Conservation (phyloP, 495 filamentous ascomycete species). For the Lasiosphaeris hirsuta region DNA sequence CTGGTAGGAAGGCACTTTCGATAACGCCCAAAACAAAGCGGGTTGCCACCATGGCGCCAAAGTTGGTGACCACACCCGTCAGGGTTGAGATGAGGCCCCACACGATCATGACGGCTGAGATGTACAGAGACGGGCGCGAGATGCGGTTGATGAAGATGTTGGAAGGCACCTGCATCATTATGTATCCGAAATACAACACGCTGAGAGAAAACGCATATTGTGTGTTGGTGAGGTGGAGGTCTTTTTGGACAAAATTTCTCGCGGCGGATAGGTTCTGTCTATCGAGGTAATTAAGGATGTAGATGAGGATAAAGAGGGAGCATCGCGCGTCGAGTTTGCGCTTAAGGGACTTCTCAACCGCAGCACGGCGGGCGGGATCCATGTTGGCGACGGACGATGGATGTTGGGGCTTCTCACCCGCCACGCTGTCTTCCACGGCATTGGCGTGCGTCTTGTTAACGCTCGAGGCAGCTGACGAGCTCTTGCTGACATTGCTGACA, state of each 20-base stretch:
- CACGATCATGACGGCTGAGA: conserved; percentile 55
- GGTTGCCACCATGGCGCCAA: conserved; percentile 56
- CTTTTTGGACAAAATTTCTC: conserved; percentile 44
- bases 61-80: conserved; percentile 57
- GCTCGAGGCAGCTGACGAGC: too few relatives aligned
- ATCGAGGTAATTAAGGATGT: conserved; percentile 79
- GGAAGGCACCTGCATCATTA: conserved; percentile 49
- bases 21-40: conserved; percentile 68
- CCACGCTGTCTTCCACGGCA: too few relatives aligned
- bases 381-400: conserved; percentile 25
- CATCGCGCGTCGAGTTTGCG: conserved; percentile 44
- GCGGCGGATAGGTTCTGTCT: conserved; percentile 53
- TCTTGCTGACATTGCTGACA: too few relatives aligned
- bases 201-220: conserved; percentile 41
- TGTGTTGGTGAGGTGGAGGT: conserved; percentile 36
- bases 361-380: conserved; percentile 32
- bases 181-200: conserved; percentile 51
- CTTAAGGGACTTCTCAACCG: conserved; percentile 39
- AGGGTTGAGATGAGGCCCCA: conserved; percentile 69
- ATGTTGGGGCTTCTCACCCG: too few relatives aligned
- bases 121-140: conserved; percentile 38
- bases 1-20: conserved; percentile 46
- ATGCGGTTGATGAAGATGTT: conserved; percentile 42
- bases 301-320: conserved; percentile 48
- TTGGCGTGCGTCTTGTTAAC: too few relatives aligned